Base-by-base conservation (phyloP, 2,329 filamentous ascomycete genomes). In the Paecilomyces formosus region DNA sequence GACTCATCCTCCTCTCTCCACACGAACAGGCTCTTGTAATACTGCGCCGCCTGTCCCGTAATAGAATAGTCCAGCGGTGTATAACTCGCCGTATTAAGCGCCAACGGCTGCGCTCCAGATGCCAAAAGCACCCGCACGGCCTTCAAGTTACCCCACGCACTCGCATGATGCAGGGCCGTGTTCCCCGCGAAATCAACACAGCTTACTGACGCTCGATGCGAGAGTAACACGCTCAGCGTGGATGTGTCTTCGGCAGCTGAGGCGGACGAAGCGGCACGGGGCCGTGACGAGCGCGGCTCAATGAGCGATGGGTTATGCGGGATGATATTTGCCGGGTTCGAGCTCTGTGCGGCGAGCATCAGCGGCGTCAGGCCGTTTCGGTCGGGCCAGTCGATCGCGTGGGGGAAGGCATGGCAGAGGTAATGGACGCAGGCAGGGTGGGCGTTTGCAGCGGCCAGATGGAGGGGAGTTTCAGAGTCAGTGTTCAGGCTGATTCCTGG, bases 101-200 rank as follows among this genome's bases (percentile, higher is more conserved):
- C 84, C 57, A 88, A 81, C 0, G 89, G 84, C 64, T 92, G 87
- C 0, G 91, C 90, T 11, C 91, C 91, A 0, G 89, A 89, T 2
- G 88, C 86, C 12, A 96, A 80, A 56, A 96, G 78, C 35, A 91
- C 88, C 51, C 91, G 81, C 57, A 95, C 76, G 0, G 90, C 88
- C 57, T 92, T 85, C 53, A 95, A 74, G 65, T 93, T 88, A 1
- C 91, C 91, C 66, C 89, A 89, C 53, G 88, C 88, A 67, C 86
- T 90, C 12, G 92, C 92, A 75, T 94, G 92, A 74, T 96, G 91
- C 51, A 96, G 78, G 0, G 90, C 89, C 2, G 90, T 95, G 70
- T 95, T 94, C n/a, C 91, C 91, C 59, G 88, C 83, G 1, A 80
- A 67, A 68, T 96, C 91, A 3, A 80, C 78, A 30, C 81, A 77